Evolutionary conservation across 805 yeast species (phyloP), one percentile per base, ranked within the genome.

Genomic region (Ogataea allantospora): DNA sequence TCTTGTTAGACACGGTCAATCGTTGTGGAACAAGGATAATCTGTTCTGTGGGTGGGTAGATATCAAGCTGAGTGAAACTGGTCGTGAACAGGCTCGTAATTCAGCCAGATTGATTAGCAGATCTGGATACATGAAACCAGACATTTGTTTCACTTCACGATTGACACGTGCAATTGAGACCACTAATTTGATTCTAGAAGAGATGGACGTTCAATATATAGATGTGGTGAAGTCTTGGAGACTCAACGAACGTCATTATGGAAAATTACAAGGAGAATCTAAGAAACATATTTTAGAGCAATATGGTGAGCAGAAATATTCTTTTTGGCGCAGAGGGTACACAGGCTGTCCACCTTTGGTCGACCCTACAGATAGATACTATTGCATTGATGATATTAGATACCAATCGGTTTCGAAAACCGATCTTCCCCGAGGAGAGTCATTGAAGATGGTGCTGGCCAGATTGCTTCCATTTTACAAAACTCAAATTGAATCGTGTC

Each of bases 31-130:
- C 58, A 78, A 81, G 57, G 75, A 75, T 55, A 78, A 83, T 62
- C 68, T 77, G 47, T 85, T 85, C 64, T 83, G 93, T 60, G 95
- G 95, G 13, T 85, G 95, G 95, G 78, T 83, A 20, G 91, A 85
- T 63, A 81, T 83, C 22, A 70, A 73, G 42, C 67, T 85, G 51
- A 80, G 89, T 3, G 78, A 66, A 6, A 72, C 75, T 44, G 95
- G 95, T 32, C 66, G 69, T 47, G 63, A 67, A 44, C 93, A 85
- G 61, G 95, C 95, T 15, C 57, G 59, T 29, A 66, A 74, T 47
- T 80, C 88, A 24, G 88, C 86, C 16, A 67, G 68, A 34, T 62
- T 83, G 52, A 68, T 85, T 40, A 64, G 67, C 47, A 70, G 71
- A 38, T 67, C 73, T 33, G 62, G 66, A 8, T 29, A 50, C 27